Conservation (phyloP, 2,329 filamentous ascomycete species). For the Epichloe aotearoae region DNA sequence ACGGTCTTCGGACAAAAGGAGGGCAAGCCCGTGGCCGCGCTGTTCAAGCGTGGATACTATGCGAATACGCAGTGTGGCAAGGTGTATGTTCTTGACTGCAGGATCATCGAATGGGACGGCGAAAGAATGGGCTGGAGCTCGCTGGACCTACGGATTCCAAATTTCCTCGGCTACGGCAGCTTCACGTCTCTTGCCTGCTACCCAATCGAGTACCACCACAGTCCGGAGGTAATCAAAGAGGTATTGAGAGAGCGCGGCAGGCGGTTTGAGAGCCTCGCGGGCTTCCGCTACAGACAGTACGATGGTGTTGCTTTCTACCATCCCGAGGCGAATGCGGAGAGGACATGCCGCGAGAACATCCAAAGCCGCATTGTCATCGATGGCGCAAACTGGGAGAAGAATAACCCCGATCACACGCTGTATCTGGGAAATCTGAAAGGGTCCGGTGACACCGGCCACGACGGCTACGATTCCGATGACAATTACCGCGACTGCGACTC, state of each 20-base stretch:
- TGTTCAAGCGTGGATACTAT: slow-evolving; percentile 25
- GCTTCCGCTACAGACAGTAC: slow-evolving; percentile 35
- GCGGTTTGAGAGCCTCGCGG: slow-evolving; percentile 30
- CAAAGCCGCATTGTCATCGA: slow-evolving; percentile 20
- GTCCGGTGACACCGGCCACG: background rate
- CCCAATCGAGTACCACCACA: slow-evolving; percentile 30
- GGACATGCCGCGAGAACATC: slow-evolving; percentile 15
- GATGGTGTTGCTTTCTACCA: slow-evolving; percentile 23
- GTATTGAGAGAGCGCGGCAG: slow-evolving; percentile 27
- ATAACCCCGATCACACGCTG: slow-evolving; percentile 14
- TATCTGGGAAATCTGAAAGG: slow-evolving; percentile 9
- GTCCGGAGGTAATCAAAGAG: slow-evolving; percentile 19
- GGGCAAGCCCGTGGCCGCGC: slow-evolving; percentile 25
- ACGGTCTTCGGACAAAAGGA: slow-evolving; percentile 26
- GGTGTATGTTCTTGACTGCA: slow-evolving; percentile 25
- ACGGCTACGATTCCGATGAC: background rate
- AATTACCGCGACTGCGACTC: background rate
- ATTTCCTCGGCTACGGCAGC: slow-evolving; percentile 30
- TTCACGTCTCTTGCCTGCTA: slow-evolving; percentile 31
- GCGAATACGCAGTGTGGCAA: slow-evolving; percentile 23
- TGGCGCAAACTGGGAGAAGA: slow-evolving; percentile 18
- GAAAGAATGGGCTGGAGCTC: slow-evolving; percentile 29
- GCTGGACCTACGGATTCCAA: slow-evolving; percentile 21
- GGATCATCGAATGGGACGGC: slow-evolving; percentile 35
- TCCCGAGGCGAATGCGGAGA: slow-evolving; percentile 8